These are phyloP conservation scores for Paramecium sexaurelia DNA, from an alignment of 73 alveolate species.

Conservation along the genomic window DNA sequence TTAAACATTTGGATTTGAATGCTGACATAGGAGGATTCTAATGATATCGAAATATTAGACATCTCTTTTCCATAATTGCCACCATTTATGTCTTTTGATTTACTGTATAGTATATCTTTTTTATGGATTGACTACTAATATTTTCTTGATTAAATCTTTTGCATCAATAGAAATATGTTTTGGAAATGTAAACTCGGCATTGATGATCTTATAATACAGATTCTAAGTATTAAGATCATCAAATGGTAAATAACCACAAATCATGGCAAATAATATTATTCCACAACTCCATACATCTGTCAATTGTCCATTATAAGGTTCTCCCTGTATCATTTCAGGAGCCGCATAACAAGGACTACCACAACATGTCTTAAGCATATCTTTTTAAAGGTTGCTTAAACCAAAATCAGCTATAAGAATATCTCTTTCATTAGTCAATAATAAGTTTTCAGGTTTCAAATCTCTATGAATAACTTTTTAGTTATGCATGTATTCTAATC, in stretches of 20 bases:
- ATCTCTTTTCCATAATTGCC: conserved; percentile 33
- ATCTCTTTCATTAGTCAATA: conserved; percentile 35
- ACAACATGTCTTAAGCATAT: conserved; percentile 73
- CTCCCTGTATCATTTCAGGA: conserved; percentile 95
- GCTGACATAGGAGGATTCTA: conserved; percentile 2
- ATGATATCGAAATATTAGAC: conserved; percentile 13
- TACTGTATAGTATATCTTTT: conserved; percentile 70
- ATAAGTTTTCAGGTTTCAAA: conserved; percentile 72
- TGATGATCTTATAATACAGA: conserved; percentile 69
- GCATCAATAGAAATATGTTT: conserved; percentile 69
- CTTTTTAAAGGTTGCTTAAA: conserved; percentile 60
- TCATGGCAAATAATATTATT: conserved; percentile 80
- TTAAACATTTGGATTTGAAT: not conserved
- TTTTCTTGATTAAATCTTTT: conserved; percentile 67
- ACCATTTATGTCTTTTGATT: conserved; percentile 71
- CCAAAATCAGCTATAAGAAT: conserved; percentile 74
- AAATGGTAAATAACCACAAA: conserved; percentile 85
- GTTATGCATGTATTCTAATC: conserved; percentile 68
- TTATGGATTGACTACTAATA: conserved; percentile 72
- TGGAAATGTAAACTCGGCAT: conserved; percentile 46
- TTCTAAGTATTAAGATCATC: conserved; percentile 78
- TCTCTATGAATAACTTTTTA: conserved; percentile 68
- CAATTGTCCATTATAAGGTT: conserved; percentile 76
- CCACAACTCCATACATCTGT: conserved; percentile 88
- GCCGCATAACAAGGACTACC: conserved; percentile 99